phyloP scores from a whole-genome alignment of 1,139 yeast genomes.

The Diutina pseudorugosa region DNA sequence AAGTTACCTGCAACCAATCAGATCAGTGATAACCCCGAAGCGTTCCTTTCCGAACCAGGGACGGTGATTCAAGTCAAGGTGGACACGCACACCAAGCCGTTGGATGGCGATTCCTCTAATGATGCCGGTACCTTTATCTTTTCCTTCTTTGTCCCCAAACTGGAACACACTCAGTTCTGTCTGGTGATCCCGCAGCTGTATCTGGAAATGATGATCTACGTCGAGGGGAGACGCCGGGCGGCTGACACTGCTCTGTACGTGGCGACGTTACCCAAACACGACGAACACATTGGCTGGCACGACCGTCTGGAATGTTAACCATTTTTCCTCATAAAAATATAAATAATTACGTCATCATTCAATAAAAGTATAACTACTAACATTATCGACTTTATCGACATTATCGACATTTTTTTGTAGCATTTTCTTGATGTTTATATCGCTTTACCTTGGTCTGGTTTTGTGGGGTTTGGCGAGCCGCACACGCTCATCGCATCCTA shows the following conservation, averaged over 20 bases:
- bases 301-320: constrained; percentile 1
- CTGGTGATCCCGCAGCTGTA: constrained; percentile 81
- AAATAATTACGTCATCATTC: not conserved
- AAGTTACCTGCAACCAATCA: constrained; percentile 46
- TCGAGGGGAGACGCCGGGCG: constrained; percentile 86
- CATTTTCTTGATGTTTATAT: not conserved
- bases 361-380: too few species aligned
- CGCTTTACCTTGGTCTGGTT: not conserved
- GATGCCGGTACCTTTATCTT: constrained; percentile 82
- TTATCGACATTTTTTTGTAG: too few species aligned
- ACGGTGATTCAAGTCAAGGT: constrained; percentile 83
- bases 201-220: constrained; percentile 83
- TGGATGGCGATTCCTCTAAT: constrained; percentile 42
- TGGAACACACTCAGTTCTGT: constrained; percentile 31
- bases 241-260: constrained; percentile 67
- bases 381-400: too few species aligned
- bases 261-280: constrained; percentile 16
- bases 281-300: constrained; percentile 4
- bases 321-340: not conserved
- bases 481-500: not conserved
- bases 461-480: not conserved
- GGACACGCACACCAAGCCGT: constrained; percentile 60
- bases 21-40: constrained; percentile 38
- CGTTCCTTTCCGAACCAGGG: constrained; percentile 67
- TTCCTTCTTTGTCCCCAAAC: constrained; percentile 71